These are phyloP conservation scores for Fusarium poae DNA, from an alignment of 2,329 filamentous ascomycete genomes.

Conservation along the genomic window DNA sequence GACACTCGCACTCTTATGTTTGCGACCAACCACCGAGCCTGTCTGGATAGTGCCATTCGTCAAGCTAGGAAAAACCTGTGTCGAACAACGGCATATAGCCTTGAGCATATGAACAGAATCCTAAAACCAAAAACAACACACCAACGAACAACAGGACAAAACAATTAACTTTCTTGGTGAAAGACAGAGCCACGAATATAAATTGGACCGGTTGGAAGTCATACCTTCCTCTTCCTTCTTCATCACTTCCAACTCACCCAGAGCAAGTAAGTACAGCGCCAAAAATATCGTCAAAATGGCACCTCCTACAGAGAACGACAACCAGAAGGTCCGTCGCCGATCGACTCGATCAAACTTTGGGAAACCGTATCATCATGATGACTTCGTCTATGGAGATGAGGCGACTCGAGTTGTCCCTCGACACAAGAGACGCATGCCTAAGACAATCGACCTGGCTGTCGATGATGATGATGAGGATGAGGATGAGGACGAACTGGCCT, in stretches of 20 bases:
- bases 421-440: neutral
- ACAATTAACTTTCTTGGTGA: neutral
- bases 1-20: neutral
- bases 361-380: neutral
- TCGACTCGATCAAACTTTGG: constrained; percentile 18
- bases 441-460: neutral
- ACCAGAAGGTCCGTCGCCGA: constrained; percentile 5
- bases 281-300: constrained; percentile 6
- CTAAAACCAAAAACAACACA: neutral
- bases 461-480: neutral
- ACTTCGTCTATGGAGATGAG: neutral
- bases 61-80: neutral
- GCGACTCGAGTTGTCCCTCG: neutral
- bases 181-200: constrained; percentile 1
- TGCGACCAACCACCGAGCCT: neutral
- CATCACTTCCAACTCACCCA: neutral
- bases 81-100: neutral
- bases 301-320: neutral
- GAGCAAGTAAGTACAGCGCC: neutral
- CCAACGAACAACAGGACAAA: constrained; percentile 4
- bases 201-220: neutral
- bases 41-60: constrained; percentile 5
- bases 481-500: neutral
- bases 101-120: neutral
- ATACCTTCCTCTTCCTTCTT: neutral